Evolutionary conservation across 2,329 filamentous ascomycete genomes (phyloP).

Genomic region (Penicillium sp.): DNA sequence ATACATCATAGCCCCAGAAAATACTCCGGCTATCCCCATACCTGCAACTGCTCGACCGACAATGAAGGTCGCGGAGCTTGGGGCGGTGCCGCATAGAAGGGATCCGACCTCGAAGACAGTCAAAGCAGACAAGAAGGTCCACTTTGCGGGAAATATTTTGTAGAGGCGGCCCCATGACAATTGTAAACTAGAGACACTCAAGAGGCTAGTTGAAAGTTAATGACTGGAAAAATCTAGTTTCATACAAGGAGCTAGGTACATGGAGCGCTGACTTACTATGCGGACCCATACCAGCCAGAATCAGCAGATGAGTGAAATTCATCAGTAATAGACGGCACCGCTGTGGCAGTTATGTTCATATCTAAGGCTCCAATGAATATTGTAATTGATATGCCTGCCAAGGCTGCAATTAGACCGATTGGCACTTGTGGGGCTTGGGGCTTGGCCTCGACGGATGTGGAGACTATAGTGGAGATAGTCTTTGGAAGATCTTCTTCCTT

Average conservation of each 20-base stretch:
- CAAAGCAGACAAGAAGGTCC: not conserved
- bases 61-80: not conserved
- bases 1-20: not conserved
- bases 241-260: no score
- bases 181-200: not conserved
- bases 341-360: not conserved
- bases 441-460: no score
- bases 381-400: no score
- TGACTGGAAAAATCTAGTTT: no score
- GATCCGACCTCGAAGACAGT: not conserved
- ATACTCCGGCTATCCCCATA: not conserved
- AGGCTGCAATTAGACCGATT: no score
- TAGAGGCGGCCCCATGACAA: not conserved
- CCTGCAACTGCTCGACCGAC: not conserved
- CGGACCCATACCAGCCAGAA: not conserved
- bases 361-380: not conserved
- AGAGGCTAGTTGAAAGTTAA: not conserved
- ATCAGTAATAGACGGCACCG: not conserved
- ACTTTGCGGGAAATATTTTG: not conserved
- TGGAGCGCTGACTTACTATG: not conserved
- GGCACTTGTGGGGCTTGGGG: no score
- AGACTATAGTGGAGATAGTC: no score
- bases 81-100: not conserved
- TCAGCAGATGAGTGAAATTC: not conserved
- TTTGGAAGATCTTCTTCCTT: no score